Evolutionary conservation across 2,329 filamentous ascomycete genomes (phyloP).

Genomic region (Claviceps quebecensis): DNA sequence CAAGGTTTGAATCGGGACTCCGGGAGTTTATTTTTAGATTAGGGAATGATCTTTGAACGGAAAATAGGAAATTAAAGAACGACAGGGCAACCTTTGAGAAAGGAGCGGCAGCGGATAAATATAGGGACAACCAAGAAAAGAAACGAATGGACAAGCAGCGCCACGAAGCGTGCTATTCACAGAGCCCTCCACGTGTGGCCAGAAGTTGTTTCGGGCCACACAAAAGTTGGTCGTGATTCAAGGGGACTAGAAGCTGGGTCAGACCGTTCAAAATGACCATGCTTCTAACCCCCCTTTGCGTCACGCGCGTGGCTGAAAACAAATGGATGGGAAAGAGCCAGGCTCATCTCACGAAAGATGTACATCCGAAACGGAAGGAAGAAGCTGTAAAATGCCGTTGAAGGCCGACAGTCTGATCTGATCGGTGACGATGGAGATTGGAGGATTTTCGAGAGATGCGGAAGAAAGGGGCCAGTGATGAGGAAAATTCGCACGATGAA

Average conservation of each 20-base stretch:
- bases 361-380: constrained; percentile 1
- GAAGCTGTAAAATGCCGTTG: not conserved
- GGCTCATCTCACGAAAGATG: constrained; percentile 3
- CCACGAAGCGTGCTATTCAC: constrained; percentile 2
- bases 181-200: not conserved
- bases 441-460: not conserved
- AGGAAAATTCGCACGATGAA: not conserved
- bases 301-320: constrained; percentile 6
- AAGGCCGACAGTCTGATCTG: not conserved
- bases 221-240: constrained; percentile 1
- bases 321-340: constrained; percentile 3
- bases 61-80: not conserved
- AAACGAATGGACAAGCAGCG: constrained; percentile 6
- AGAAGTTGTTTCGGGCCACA: not conserved
- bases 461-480: not conserved
- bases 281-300: constrained; percentile 3
- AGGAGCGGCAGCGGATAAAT: constrained; percentile 2
- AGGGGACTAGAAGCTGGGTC: not conserved
- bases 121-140: not conserved
- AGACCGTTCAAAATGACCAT: constrained; percentile 2
- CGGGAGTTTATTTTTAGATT: no score
- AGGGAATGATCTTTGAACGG: not conserved
- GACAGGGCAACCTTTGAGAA: not conserved
- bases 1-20: no score
- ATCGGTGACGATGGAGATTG: not conserved